Evolutionary conservation across 2,329 filamentous ascomycete genomes (phyloP).

Genomic region (Aphanocladium album): DNA sequence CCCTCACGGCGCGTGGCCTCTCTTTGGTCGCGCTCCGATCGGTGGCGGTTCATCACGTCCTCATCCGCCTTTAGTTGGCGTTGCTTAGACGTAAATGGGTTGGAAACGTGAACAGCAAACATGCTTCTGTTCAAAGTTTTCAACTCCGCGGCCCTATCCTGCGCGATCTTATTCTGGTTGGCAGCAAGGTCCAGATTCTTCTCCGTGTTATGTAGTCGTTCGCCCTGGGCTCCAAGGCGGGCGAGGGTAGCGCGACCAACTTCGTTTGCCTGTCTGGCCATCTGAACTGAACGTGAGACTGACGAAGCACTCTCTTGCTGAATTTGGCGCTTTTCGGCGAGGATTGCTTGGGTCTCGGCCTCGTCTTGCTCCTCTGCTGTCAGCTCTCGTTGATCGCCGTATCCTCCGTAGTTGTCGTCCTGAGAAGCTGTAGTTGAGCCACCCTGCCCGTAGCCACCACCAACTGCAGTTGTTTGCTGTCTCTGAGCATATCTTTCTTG

Average conservation of each 20-base stretch:
- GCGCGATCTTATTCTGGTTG: slow-evolving; percentile 70
- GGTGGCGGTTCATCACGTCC: slow-evolving; percentile 63
- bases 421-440: slow-evolving; percentile 14
- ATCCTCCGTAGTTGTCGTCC: slow-evolving; percentile 42
- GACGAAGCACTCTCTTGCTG: slow-evolving; percentile 64
- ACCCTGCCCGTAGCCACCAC: slow-evolving; percentile 14
- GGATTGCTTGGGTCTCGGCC: slow-evolving; percentile 60
- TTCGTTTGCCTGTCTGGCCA: slow-evolving; percentile 40
- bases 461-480: slow-evolving; percentile 21
- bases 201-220: slow-evolving; percentile 77
- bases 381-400: slow-evolving; percentile 68
- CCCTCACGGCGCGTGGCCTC: slow-evolving; percentile 55
- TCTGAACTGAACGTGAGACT: slow-evolving; percentile 34
- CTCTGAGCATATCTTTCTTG: slow-evolving; percentile 43
- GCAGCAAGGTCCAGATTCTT: slow-evolving; percentile 74
- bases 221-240: slow-evolving; percentile 71
- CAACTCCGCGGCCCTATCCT: slow-evolving; percentile 76
- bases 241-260: slow-evolving; percentile 67
- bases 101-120: slow-evolving; percentile 77
- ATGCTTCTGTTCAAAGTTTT: slow-evolving; percentile 85
- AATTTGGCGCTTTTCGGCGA: slow-evolving; percentile 55
- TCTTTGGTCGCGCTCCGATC: slow-evolving; percentile 59
- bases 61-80: slow-evolving; percentile 61
- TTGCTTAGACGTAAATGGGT: slow-evolving; percentile 69
- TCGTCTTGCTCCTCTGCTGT: slow-evolving; percentile 76